Conservation (phyloP, 371 early-diverging fungal species). For the Mucor velutinosus region DNA sequence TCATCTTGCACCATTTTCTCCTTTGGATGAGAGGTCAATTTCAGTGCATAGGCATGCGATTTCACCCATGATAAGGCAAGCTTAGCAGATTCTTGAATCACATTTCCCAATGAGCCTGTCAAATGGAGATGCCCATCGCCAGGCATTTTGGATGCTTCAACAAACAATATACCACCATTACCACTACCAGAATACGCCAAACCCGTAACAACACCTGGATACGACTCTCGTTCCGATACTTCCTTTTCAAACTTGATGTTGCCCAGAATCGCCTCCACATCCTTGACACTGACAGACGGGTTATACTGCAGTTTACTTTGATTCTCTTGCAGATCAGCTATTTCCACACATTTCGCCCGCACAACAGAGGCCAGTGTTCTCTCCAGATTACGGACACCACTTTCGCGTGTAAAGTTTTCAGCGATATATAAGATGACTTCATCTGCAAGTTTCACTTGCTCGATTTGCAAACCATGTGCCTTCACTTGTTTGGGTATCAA, state of each 20-base stretch:
- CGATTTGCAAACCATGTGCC: slow-evolving; percentile 62
- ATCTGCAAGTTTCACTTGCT: slow-evolving; percentile 52
- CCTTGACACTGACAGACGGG: slow-evolving; percentile 6
- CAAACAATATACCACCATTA: slow-evolving; percentile 77
- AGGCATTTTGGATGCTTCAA: slow-evolving; percentile 79
- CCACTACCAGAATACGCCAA: slow-evolving; percentile 85
- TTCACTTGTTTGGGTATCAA: slow-evolving; percentile 72
- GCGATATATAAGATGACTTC: slow-evolving; percentile 63
- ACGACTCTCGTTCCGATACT: slow-evolving; percentile 62
- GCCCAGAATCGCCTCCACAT: slow-evolving; percentile 69
- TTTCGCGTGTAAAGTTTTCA: slow-evolving; percentile 81
- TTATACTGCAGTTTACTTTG: slow-evolving; percentile 18
- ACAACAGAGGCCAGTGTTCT: slow-evolving; percentile 75
- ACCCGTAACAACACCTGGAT: slow-evolving; percentile 84
- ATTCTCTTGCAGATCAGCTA: slow-evolving; percentile 44
- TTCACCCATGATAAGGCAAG: slow-evolving; percentile 84
- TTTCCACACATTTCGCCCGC: slow-evolving; percentile 73
- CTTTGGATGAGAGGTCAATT: slow-evolving; percentile 40
- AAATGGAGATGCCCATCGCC: slow-evolving; percentile 68
- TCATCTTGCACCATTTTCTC: slow-evolving; percentile 48
- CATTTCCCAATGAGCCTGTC: slow-evolving; percentile 76
- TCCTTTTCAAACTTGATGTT: slow-evolving; percentile 58
- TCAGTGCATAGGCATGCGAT: slow-evolving; percentile 67
- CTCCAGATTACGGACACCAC: slow-evolving; percentile 81
- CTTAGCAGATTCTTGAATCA: slow-evolving; percentile 87